phyloP scores from a whole-genome alignment of 2,329 filamentous ascomycete genomes.

The Neonectria faginata region DNA sequence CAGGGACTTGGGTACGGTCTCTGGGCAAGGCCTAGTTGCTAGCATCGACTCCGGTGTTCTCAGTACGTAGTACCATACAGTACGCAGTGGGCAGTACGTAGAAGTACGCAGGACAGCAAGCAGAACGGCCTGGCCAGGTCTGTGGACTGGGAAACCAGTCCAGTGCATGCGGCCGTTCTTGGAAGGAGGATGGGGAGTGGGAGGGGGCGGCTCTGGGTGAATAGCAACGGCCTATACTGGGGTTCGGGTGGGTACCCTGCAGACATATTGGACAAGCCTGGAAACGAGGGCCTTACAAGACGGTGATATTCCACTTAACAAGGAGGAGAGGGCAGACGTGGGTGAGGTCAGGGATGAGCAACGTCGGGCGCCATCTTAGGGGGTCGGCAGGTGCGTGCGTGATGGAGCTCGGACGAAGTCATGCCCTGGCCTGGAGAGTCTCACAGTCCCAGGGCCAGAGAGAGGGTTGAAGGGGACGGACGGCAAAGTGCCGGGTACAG shows the following conservation, averaged over 20 bases:
- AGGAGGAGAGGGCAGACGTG: slow-evolving; percentile 27
- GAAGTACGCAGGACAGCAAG: slow-evolving; percentile 35
- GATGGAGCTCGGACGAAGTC: slow-evolving; percentile 45
- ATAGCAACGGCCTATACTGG: slow-evolving; percentile 43
- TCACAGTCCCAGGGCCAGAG: slow-evolving; percentile 18
- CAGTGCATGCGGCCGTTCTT: slow-evolving; percentile 61
- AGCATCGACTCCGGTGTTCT: slow-evolving; percentile 46
- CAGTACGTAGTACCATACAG: slow-evolving; percentile 32
- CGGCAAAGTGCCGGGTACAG: slow-evolving; percentile 46
- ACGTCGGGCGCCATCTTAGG: slow-evolving; percentile 37
- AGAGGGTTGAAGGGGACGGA: slow-evolving; percentile 40
- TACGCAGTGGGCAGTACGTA: slow-evolving; percentile 19
- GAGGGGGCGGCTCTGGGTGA: slow-evolving; percentile 45
- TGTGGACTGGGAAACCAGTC: slow-evolving; percentile 45
- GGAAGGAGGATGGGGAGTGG: slow-evolving; percentile 58
- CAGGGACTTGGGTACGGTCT: slow-evolving; percentile 50
- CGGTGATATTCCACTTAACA: slow-evolving; percentile 34
- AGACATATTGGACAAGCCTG: slow-evolving; percentile 39
- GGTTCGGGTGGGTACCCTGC: slow-evolving; percentile 41
- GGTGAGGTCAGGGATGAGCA: slow-evolving; percentile 35
- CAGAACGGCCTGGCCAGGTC: slow-evolving; percentile 43
- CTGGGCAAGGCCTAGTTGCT: slow-evolving; percentile 40
- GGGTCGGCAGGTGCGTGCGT: slow-evolving; percentile 35
- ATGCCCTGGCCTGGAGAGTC: slow-evolving; percentile 38
- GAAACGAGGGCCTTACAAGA: slow-evolving; percentile 36